A percentile compares a stretch with the other conserved stretches of the same genome.
Conservation (phyloP, 768 basidiomycete species). For the Lentinus brumalis region DNA sequence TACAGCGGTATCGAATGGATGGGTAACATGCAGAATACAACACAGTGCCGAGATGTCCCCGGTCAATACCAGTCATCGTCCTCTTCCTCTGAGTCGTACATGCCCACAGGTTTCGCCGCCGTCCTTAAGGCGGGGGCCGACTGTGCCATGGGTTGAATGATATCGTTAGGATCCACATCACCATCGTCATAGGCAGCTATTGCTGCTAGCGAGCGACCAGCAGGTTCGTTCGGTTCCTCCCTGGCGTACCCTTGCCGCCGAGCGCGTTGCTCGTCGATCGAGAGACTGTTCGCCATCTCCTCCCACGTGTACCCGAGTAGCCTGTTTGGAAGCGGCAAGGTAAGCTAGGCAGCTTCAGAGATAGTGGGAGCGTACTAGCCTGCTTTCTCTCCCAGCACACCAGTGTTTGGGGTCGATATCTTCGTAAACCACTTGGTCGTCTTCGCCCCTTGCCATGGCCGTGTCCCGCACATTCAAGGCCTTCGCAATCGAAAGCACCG, state of each 20-base stretch:
- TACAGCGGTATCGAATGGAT: neutral
- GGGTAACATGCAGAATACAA: neutral
- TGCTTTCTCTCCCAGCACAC: slow-evolving; percentile 32
- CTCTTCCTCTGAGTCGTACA: slow-evolving; percentile 15
- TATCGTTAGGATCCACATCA: slow-evolving; percentile 24
- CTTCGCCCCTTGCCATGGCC: slow-evolving; percentile 1
- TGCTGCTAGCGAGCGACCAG: neutral
- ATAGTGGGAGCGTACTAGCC: slow-evolving; percentile 7
- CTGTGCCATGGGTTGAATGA: neutral
- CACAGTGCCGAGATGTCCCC: neutral
- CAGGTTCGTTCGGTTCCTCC: slow-evolving; percentile 4
- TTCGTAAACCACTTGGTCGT: slow-evolving; percentile 6
- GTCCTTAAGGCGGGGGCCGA: neutral
- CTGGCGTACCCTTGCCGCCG: slow-evolving; percentile 7
- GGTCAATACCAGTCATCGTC: slow-evolving; percentile 6
- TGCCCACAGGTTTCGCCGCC: neutral
- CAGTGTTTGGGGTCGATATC: slow-evolving; percentile 11
- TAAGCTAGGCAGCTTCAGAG: too few relatives aligned
- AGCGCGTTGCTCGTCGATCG: slow-evolving; percentile 28
- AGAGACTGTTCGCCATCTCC: slow-evolving; percentile 21
- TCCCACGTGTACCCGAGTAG: slow-evolving; percentile 27
- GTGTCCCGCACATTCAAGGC: slow-evolving; percentile 16
- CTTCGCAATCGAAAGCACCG: slow-evolving; percentile 9
- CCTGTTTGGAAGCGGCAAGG: slow-evolving; percentile 4
- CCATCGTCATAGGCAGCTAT: neutral